A percentile compares a stretch with the other conserved stretches of the same genome.
Evolutionary conservation across 345 rosid species (phyloP).

Genomic region (Excoecaria agallocha): DNA sequence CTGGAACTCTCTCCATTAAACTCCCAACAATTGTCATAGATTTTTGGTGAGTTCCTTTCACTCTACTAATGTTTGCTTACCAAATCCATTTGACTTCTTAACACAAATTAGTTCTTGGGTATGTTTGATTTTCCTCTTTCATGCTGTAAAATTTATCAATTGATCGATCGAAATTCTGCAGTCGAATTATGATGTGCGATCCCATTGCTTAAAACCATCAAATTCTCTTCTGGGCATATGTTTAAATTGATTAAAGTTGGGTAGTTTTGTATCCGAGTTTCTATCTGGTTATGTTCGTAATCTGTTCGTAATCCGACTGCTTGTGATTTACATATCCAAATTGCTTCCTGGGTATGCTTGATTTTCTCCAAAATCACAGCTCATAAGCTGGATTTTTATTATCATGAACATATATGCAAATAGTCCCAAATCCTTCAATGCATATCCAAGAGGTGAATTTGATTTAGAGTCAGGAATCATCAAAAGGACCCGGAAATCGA

Average conservation of each 20-base stretch:
- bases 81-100: background rate
- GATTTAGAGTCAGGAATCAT: constrained; percentile 65
- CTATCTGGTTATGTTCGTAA: constrained; percentile 14
- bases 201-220: constrained; percentile 12
- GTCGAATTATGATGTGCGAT: constrained; percentile 28
- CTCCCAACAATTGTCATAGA: background rate
- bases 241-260: background rate
- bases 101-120: constrained; percentile 18
- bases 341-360: constrained; percentile 45
- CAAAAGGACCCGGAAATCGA: constrained; percentile 58
- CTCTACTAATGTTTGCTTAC: background rate
- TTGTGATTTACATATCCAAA: constrained; percentile 4
- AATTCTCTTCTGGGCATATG: constrained; percentile 32
- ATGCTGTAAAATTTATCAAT: constrained; percentile 3
- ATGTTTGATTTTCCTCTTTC: constrained; percentile 11
- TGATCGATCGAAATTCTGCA: background rate
- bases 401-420: constrained; percentile 64
- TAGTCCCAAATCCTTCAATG: constrained; percentile 61
- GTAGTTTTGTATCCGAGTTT: background rate
- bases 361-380: constrained; percentile 25
- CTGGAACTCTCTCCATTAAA: background rate
- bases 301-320: constrained; percentile 28
- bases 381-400: constrained; percentile 27
- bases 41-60: background rate
- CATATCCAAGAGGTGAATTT: constrained; percentile 71